A percentile compares a stretch with the other conserved stretches of the same genome.
phyloP scores from a whole-genome alignment of 768 basidiomycete genomes.

The Serendipita sp. region DNA sequence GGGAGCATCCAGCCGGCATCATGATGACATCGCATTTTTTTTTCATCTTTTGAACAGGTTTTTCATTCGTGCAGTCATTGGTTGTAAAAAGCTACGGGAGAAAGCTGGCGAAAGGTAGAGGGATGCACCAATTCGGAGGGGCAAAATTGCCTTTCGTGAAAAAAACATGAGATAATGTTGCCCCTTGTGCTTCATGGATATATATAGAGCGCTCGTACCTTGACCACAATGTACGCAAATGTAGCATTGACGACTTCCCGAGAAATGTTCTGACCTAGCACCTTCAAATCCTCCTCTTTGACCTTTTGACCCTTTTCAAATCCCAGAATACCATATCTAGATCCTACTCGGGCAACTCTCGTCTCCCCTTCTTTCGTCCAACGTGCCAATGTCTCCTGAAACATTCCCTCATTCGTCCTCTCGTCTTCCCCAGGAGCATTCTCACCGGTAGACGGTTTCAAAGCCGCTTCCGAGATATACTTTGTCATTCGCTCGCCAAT shows the following conservation, averaged over 20 bases:
- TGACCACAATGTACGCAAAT: slow-evolving; percentile 64
- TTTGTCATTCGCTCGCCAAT: slow-evolving; percentile 52
- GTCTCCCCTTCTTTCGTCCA: slow-evolving; percentile 71
- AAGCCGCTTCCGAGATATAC: slow-evolving; percentile 18
- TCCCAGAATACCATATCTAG: slow-evolving; percentile 68
- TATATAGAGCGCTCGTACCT: slow-evolving; percentile 34
- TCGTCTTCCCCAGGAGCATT: slow-evolving; percentile 10
- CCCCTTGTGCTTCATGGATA: no score
- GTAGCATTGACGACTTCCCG: slow-evolving; percentile 73
- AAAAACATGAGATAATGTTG: background rate
- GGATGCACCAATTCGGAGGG: slow-evolving; percentile 54
- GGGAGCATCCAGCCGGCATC: background rate
- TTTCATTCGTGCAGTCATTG: slow-evolving; percentile 26
- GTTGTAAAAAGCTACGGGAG: slow-evolving; percentile 50
- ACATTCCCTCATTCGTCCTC: slow-evolving; percentile 21
- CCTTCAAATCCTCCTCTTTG: slow-evolving; percentile 9
- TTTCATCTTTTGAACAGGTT: background rate
- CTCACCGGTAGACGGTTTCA: slow-evolving; percentile 13
- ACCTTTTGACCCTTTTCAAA: slow-evolving; percentile 35
- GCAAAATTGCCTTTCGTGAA: slow-evolving; percentile 49
- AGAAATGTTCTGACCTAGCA: slow-evolving; percentile 29
- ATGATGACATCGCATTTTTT: background rate
- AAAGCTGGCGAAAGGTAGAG: slow-evolving; percentile 60
- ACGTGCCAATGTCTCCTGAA: slow-evolving; percentile 26
- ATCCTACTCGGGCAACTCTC: slow-evolving; percentile 55